Conservation (phyloP, 1,284 basidiomycete species). For the Chondrostereum purpureum region DNA sequence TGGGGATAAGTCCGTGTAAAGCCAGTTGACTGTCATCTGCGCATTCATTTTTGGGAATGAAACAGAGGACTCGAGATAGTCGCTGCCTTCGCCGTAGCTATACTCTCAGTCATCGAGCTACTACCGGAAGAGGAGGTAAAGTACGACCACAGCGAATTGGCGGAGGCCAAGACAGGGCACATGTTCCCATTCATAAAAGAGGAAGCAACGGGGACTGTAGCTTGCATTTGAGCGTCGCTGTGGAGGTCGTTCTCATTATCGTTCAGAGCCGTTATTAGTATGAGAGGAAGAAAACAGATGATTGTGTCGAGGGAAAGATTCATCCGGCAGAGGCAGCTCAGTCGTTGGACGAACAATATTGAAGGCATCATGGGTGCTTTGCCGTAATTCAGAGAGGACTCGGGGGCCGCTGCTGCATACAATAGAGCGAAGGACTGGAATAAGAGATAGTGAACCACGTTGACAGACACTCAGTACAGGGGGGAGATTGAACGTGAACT, state of each 20-base stretch:
- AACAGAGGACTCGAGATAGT: slow-evolving; percentile 14
- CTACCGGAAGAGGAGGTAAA: not conserved
- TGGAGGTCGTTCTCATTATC: slow-evolving; percentile 6
- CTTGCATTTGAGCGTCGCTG: not conserved
- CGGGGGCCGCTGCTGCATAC: slow-evolving; percentile 54
- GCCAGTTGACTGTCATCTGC: slow-evolving; percentile 44
- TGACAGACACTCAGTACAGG: not conserved
- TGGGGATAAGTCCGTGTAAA: slow-evolving; percentile 22
- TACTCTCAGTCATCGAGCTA: slow-evolving; percentile 5
- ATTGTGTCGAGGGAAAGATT: not conserved
- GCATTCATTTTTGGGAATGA: slow-evolving; percentile 31
- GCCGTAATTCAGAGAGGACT: slow-evolving; percentile 66
- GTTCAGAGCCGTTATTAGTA: slow-evolving; percentile 8
- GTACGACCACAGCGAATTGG: slow-evolving; percentile 12
- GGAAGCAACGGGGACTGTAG: not conserved
- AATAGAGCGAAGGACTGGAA: slow-evolving; percentile 71
- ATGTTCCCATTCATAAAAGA: not conserved
- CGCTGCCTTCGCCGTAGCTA: slow-evolving; percentile 21
- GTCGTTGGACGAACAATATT: slow-evolving; percentile 70
- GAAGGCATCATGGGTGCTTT: slow-evolving; percentile 50
- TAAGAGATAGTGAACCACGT: no score
- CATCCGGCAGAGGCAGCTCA: slow-evolving; percentile 59
- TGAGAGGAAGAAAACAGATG: not conserved
- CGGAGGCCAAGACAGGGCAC: slow-evolving; percentile 17
- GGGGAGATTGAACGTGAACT: slow-evolving; percentile 1